Conservation (phyloP, 805 yeast genomes). For the Metschnikowia shivogae region DNA sequence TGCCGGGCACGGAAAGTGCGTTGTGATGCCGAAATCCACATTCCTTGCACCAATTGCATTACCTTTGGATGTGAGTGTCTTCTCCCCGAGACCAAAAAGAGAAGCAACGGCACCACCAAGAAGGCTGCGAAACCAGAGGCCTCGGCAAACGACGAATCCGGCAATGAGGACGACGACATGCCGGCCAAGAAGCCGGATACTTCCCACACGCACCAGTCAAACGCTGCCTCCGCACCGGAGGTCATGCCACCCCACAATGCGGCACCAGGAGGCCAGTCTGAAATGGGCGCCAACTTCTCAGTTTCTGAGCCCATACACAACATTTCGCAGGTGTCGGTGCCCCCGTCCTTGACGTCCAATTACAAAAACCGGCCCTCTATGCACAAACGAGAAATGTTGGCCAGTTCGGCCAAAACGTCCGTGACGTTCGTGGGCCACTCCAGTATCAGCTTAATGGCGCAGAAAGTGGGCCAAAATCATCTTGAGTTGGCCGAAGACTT, state of each 20-base stretch:
- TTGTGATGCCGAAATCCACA: constrained; percentile 61
- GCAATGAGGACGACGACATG: neutral
- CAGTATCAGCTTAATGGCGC: constrained; percentile 45
- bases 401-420: constrained; percentile 21
- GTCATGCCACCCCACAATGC: neutral
- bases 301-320: constrained; percentile 36
- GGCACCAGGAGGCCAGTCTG: neutral
- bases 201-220: neutral
- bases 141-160: neutral
- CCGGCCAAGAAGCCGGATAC: neutral
- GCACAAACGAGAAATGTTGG: constrained; percentile 30
- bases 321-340: constrained; percentile 39
- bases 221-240: neutral
- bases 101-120: constrained; percentile 21
- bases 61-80: constrained; percentile 70
- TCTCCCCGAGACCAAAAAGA: constrained; percentile 57
- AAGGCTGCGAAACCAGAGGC: neutral
- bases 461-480: constrained; percentile 46
- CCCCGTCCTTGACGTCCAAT: constrained; percentile 40
- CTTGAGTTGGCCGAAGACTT: constrained; percentile 41
- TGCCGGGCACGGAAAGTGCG: constrained; percentile 78
- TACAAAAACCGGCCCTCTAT: constrained; percentile 38
- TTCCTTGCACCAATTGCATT: constrained; percentile 59
- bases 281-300: constrained; percentile 9
- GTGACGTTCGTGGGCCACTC: constrained; percentile 53